A percentile compares a stretch with the other conserved stretches of the same genome.
Conservation (phyloP, 2,329 filamentous ascomycete genomes). For the Aspergillus fumigatiaffinis region DNA sequence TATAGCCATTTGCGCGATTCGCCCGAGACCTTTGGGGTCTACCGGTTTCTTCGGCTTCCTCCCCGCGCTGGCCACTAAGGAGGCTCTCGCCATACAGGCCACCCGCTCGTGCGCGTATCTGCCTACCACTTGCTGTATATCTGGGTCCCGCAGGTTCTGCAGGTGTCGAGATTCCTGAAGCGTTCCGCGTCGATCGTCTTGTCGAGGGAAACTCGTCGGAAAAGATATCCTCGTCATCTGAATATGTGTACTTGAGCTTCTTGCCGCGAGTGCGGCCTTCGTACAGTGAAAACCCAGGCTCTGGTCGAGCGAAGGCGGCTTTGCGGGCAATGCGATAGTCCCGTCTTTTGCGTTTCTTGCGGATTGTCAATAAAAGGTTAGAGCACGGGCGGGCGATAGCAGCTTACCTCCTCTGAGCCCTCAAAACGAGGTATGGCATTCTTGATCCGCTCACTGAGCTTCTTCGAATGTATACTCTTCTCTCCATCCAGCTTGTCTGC, state of each 20-base stretch:
- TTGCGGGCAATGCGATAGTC: slow-evolving; percentile 86
- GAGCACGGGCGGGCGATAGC: neutral
- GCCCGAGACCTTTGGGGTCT: slow-evolving; percentile 37
- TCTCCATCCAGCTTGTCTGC: slow-evolving; percentile 76
- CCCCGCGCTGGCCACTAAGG: slow-evolving; percentile 51
- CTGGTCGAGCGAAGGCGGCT: slow-evolving; percentile 80
- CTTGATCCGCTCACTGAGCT: slow-evolving; percentile 71
- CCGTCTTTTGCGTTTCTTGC: slow-evolving; percentile 81
- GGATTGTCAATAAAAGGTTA: slow-evolving; percentile 11
- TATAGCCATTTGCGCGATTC: slow-evolving; percentile 34
- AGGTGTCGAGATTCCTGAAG: slow-evolving; percentile 67
- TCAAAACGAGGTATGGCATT: slow-evolving; percentile 85
- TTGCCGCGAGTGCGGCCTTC: slow-evolving; percentile 95
- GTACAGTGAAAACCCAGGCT: slow-evolving; percentile 87
- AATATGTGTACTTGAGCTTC: slow-evolving; percentile 93
- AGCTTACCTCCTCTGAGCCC: slow-evolving; percentile 77
- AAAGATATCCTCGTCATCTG: slow-evolving; percentile 76
- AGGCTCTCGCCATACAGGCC: slow-evolving; percentile 54
- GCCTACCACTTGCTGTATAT: slow-evolving; percentile 80
- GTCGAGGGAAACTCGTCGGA: slow-evolving; percentile 61
- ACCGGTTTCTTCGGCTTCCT: slow-evolving; percentile 40
- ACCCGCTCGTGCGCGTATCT: slow-evolving; percentile 59
- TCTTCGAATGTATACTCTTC: slow-evolving; percentile 74
- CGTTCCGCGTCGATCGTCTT: slow-evolving; percentile 60
- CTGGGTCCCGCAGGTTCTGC: slow-evolving; percentile 62